Evolutionary conservation across 148 eudicot genomes (phyloP).

Genomic region (Dysphania ambrosioides): DNA sequence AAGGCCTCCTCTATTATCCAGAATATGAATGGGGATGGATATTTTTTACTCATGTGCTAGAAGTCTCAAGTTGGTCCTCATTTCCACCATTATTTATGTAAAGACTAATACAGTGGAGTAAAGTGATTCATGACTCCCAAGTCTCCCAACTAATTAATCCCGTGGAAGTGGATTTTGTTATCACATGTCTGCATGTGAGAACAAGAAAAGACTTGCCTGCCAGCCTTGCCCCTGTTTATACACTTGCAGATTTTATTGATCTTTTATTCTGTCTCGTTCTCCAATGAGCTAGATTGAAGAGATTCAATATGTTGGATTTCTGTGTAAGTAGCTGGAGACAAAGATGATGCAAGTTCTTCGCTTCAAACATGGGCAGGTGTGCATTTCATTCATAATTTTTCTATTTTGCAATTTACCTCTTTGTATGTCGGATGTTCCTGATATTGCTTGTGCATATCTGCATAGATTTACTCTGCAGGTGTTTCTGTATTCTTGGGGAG

Average conservation of each 20-base stretch:
- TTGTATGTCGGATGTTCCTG: slow-evolving; percentile 15
- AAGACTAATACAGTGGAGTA: too few species aligned
- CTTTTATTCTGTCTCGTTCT: neutral
- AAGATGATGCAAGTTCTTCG: slow-evolving; percentile 87
- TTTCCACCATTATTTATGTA: too few species aligned
- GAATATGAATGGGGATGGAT: too few species aligned
- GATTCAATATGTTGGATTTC: slow-evolving; percentile 66
- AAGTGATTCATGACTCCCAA: too few species aligned
- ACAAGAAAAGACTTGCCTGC: neutral
- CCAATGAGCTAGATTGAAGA: slow-evolving; percentile 59
- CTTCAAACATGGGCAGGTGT: slow-evolving; percentile 87
- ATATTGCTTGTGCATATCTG: slow-evolving; percentile 23
- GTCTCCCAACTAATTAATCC: too few species aligned
- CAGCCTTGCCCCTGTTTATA: neutral
- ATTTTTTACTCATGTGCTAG: too few species aligned
- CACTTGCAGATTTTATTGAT: neutral
- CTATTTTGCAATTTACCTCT: slow-evolving; percentile 6
- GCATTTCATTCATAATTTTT: slow-evolving; percentile 5
- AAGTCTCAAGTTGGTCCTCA: too few species aligned
- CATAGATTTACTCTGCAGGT: slow-evolving; percentile 79
- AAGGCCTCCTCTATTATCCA: too few species aligned
- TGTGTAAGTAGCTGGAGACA: slow-evolving; percentile 87
- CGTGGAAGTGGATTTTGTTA: neutral
- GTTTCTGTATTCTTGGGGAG: slow-evolving; percentile 93
- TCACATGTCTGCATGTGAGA: neutral